Base-by-base conservation (phyloP, 2,329 filamentous ascomycete genomes). In the Phialophora macrospora region DNA sequence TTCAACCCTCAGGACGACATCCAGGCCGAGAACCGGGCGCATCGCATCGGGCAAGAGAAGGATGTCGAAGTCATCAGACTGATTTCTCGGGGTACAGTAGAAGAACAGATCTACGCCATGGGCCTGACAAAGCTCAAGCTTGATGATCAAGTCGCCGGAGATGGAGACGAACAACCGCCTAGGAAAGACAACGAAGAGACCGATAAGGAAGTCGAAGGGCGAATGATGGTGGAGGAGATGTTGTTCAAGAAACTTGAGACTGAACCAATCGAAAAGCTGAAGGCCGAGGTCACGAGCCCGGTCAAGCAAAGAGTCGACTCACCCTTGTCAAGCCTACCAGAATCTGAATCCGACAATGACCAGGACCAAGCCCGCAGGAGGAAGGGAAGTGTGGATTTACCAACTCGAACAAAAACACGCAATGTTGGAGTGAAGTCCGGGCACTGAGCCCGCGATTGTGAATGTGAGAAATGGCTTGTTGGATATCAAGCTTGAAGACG, bases 1-100 rank as follows among this genome's bases (percentile, higher is more conserved):
- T 97, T 97, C 80, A 99, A 99, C 73, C 95, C 95, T 0, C 95
- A 99, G 75, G 94, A 98, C 72, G 95, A 99, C 75, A 88, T 97
- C n/a, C 95, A 99, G 77, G 95, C 95, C 0, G 95, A 98, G 81
- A 98, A 99, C 77, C 89, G 95, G 20, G 95, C 95, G 0, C 95
- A 99, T 79, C 90, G 95, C 14, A 91, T 99, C 8, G 95, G 95
- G 0, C 95, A 99, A 81, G 93, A 87, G 32, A 84, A 91, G 17
- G 90, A 94, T 41, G 95, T 99, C 1, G 94, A 99, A 75, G 90
- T 99, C 48, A 88, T 97, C 48, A 84, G 93, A 32, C 84, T 99
- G 0, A 90, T 99, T 61, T 91, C 91, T 0, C 85, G 84, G 63
- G 86, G 85, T 63, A 96, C 94, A 0, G 91, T 99, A 30, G 95